phyloP scores from a whole-genome alignment of 192 early-diverging fungal genomes.

The Dispira simplex region DNA sequence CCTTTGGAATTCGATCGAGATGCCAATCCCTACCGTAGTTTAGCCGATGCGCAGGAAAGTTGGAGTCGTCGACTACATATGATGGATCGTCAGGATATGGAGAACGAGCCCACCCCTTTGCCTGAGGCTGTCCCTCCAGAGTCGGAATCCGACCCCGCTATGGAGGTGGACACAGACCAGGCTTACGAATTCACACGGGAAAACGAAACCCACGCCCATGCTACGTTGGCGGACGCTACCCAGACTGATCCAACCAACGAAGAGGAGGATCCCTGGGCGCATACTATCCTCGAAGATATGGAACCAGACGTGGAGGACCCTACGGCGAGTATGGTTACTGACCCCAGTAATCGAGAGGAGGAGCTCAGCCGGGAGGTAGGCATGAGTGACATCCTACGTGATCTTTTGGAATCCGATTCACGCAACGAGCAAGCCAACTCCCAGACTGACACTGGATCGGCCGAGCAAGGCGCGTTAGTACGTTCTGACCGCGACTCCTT shows the following conservation, averaged over 20 bases:
- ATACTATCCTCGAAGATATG: too few relatives aligned
- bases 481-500: too few relatives aligned
- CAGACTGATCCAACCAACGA: conserved; percentile 46
- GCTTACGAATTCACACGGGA: conserved; percentile 42
- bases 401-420: too few relatives aligned
- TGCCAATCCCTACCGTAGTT: conserved; percentile 71
- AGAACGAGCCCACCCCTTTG: conserved; percentile 16
- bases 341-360: too few relatives aligned
- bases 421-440: too few relatives aligned
- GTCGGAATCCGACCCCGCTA: conserved; percentile 33
- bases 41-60: conserved; percentile 86
- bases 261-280: conserved; percentile 21
- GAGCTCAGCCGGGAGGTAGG: too few relatives aligned
- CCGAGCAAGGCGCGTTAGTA: too few relatives aligned
- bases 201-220: conserved; percentile 16
- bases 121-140: conserved; percentile 23
- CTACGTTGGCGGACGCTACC: conserved; percentile 25
- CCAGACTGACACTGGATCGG: too few relatives aligned
- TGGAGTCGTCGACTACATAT: conserved; percentile 79
- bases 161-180: conserved; percentile 33
- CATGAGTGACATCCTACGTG: too few relatives aligned
- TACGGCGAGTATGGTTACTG: too few relatives aligned
- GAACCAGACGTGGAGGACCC: too few relatives aligned
- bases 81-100: conserved; percentile 35
- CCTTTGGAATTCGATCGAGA: conserved; percentile 19